Base-by-base conservation (phyloP, 352 stramenopile species). In the Blastocystis sp. region DNA sequence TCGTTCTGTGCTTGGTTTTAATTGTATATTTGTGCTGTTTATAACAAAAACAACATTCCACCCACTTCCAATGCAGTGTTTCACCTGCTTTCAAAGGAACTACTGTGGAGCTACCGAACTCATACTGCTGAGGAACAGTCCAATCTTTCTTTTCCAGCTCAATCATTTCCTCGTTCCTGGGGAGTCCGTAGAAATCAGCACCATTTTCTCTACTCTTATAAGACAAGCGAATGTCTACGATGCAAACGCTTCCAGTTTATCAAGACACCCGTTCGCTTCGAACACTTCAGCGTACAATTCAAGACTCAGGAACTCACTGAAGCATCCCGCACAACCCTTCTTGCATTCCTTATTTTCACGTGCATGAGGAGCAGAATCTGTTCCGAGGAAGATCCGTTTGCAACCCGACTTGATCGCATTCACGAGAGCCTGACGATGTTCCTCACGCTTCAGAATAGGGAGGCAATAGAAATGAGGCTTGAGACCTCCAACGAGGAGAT, bases 381-480 rank as follows among this genome's bases (percentile, higher is more conserved):
- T 99, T 26, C 97, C 97, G 3, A 98, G 90, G 91, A 99, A 99
- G 90, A 99, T 98, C 92, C 98, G 98, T 73, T 92, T 91, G 80
- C 90, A 96, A 63, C 96, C 97, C 61, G 93, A 97, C 0, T 93
- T 94, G 8, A 97, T 93, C 0, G 95, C 96, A 20, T 94, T 79
- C 0, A 98, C 90, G 54, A 98, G 91, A 70, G 96, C 95, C 76
- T 90, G 76, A 56, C 95, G 93, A 91, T 97, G 94, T 91, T 93
- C 92, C 93, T 98, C 95, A 56, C 93, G 94, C 93, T 99, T 99
- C 54, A 99, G 93, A 89, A 99, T 97, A 0, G 97, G 97, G n/a
- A 99, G 92, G 89, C 97, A 99, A 93, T 99, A 99, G 92, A 98
- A 98, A 92, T 99, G 97, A n/a, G 97, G 97, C 82, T 94, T 94